Evolutionary conservation across 345 rosid species (phyloP), one percentile per base, ranked within the genome.

Genomic region (Brassica juncea): DNA sequence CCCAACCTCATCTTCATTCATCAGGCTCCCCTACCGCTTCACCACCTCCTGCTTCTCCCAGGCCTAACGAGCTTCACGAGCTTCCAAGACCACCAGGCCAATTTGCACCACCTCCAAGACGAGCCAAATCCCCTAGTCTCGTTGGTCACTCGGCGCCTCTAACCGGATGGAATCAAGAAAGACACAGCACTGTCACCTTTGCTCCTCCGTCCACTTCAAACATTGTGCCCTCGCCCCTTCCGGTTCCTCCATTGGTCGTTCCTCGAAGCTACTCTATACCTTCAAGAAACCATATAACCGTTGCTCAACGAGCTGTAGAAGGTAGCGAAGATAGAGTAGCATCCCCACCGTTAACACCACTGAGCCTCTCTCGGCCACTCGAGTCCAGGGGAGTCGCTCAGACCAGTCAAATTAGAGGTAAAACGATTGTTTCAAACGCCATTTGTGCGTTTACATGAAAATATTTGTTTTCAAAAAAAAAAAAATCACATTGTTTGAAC

Each of bases 61-160:
- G 89, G 73, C 89, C 87, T 72, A 90, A 88, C 44, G 97, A 90
- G 86, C 97, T 93, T 73, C 98, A 96, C 59, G 88, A 90, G 85
- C 99, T 96, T 84, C 99, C 99, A 4, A 85, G 97, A 85, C 98
- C 99, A 34, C 98, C 99, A 0, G 83, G 79, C 72, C 61, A 72
- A 72, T 49, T 81, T 65, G 71, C 79, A 77, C 77, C 83, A 52
- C 85, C 82, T 0, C 68, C 82, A 73, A 88, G 87, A 84, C 80
- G 89, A 14, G 82, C 86, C 68, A 93, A 90, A 81, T 81, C 92
- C 23, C 59, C 85, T 23, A 83, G 75, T 63, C 62, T 78, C 49
- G 74, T 86, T 54, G 97, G 94, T 76, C 94, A 93, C 76, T 96
- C 98, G 14, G 99, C 98, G 23, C 99, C 98, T 5, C 82, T 96